A percentile compares a stretch with the other conserved stretches of the same genome.
Conservation (phyloP, 1,284 basidiomycete species). For the Pseudozyma sp. region DNA sequence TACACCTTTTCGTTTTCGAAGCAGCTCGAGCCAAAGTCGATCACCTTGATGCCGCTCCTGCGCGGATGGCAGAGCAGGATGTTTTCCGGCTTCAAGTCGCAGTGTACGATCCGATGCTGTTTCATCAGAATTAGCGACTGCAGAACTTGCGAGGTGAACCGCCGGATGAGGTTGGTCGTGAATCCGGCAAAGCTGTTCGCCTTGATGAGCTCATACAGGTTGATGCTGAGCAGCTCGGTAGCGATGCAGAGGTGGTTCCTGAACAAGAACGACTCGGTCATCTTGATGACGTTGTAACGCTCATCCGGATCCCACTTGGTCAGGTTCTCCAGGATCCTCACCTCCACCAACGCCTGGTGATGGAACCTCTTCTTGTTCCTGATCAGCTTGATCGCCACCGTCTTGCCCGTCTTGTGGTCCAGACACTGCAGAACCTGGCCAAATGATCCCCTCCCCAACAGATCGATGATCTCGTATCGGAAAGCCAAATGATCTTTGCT, state of each 20-base stretch:
- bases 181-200: slow-evolving; percentile 98
- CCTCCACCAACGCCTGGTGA: slow-evolving; percentile 96
- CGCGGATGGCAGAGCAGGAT: slow-evolving; percentile 92
- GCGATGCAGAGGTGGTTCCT: slow-evolving; percentile 97
- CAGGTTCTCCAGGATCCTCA: slow-evolving; percentile 96
- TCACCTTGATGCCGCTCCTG: slow-evolving; percentile 96
- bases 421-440: slow-evolving; percentile 96
- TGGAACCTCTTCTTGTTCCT: slow-evolving; percentile 99
- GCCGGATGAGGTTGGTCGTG: slow-evolving; percentile 90
- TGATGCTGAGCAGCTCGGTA: slow-evolving; percentile 97
- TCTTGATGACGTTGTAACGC: slow-evolving; percentile 95
- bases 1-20: slow-evolving; percentile 99
- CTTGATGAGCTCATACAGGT: slow-evolving; percentile 98
- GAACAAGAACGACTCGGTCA: slow-evolving; percentile 99
- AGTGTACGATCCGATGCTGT: slow-evolving; percentile 98
- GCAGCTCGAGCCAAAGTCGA: slow-evolving; percentile 98
- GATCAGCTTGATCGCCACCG: slow-evolving; percentile 98
- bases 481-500: slow-evolving; percentile 92
- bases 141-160: slow-evolving; percentile 96
- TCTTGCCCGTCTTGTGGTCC: slow-evolving; percentile 95
- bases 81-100: slow-evolving; percentile 99
- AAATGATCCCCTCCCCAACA: slow-evolving; percentile 96
- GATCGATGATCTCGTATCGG: slow-evolving; percentile 92
- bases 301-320: slow-evolving; percentile 98
- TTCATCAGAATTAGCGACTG: slow-evolving; percentile 90